Base-by-base conservation (phyloP, 108 stramenopile genomes). In the Cylindrotheca fusiformis region DNA sequence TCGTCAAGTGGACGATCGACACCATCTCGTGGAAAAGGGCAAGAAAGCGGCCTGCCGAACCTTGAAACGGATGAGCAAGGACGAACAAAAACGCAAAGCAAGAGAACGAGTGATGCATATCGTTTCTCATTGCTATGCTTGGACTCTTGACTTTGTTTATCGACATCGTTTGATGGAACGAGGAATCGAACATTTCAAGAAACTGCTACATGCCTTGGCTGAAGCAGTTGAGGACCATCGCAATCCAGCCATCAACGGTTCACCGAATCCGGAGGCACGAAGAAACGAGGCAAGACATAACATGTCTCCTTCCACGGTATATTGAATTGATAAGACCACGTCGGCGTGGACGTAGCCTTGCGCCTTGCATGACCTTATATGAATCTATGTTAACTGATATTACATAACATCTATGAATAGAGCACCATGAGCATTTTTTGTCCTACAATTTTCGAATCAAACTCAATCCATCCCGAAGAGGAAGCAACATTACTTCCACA, bases 401-500 rank as follows among this genome's bases (percentile, higher is more conserved):
- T 27, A 30, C 31, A 3, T n/a, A n/a, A n/a, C n/a, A n/a, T n/a
- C n/a, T n/a, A n/a, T n/a, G n/a, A n/a, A n/a, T n/a, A n/a, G n/a
- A n/a, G n/a, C n/a, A n/a, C n/a, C n/a, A n/a, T n/a, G n/a, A n/a
- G n/a, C n/a, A n/a, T n/a, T n/a, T n/a, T n/a, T n/a, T n/a, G n/a
- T n/a, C 22, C 55, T 74, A 93, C 55, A 72, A 68, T 49, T 93
- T 93, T 50, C 93, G 71, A 46, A 96, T 90, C 20, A 96, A 63
- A 65, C 87, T 90, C 0, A 96, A 65, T 17, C 96, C 96, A 80
- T 96, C 96, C 55, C 96, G 60, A 58, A 97, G 75, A 6, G 90
- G 91, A 44, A 96, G 60, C 59, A 94, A 44, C 26, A 89, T 45
- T n/a, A 90, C 91, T 44, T 90, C 90, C 1, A 84, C 81, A 45